Conservation (phyloP, 2,329 filamentous ascomycete species). For the Raffaelea albimanens region DNA sequence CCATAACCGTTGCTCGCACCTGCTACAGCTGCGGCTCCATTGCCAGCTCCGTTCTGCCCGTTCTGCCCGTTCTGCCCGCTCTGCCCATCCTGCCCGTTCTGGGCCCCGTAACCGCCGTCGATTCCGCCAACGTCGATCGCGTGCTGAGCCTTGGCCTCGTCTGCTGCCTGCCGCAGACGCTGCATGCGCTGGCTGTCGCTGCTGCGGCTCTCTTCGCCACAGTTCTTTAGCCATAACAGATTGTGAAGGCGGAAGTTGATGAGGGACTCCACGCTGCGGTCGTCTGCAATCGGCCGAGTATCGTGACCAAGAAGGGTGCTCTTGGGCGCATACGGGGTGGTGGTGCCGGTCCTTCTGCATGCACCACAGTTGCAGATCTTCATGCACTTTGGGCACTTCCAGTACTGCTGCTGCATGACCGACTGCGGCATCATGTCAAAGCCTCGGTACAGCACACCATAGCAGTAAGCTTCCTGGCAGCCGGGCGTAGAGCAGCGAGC, state of each 20-base stretch:
- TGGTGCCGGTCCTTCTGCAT: conserved; percentile 59
- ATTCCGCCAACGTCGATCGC: conserved; percentile 6
- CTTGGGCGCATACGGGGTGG: conserved; percentile 74
- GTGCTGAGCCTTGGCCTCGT: conserved; percentile 46
- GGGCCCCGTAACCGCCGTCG: too few species aligned
- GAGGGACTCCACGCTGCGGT: conserved; percentile 78
- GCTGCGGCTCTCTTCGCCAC: conserved; percentile 48
- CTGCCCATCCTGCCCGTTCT: background rate
- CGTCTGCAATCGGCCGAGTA: conserved; percentile 81
- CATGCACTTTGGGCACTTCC: conserved; percentile 82
- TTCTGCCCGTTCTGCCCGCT: too few species aligned
- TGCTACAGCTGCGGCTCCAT: background rate
- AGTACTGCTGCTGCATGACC: conserved; percentile 70
- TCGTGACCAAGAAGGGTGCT: conserved; percentile 85
- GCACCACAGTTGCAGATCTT: conserved; percentile 79
- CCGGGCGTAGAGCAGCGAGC: conserved; percentile 62
- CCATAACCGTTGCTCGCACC: background rate
- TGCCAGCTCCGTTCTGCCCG: background rate
- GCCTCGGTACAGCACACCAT: conserved; percentile 82
- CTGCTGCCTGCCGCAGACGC: conserved; percentile 43
- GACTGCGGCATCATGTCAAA: conserved; percentile 83
- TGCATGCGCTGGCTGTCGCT: conserved; percentile 49
- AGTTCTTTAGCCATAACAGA: conserved; percentile 64
- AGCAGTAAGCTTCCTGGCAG: conserved; percentile 77
- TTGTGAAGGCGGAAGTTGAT: conserved; percentile 91